Percentiles rank a stretch among this genome's conserved stretches.
phyloP scores from a whole-genome alignment of 768 basidiomycete genomes.

The Russula vinacea region DNA sequence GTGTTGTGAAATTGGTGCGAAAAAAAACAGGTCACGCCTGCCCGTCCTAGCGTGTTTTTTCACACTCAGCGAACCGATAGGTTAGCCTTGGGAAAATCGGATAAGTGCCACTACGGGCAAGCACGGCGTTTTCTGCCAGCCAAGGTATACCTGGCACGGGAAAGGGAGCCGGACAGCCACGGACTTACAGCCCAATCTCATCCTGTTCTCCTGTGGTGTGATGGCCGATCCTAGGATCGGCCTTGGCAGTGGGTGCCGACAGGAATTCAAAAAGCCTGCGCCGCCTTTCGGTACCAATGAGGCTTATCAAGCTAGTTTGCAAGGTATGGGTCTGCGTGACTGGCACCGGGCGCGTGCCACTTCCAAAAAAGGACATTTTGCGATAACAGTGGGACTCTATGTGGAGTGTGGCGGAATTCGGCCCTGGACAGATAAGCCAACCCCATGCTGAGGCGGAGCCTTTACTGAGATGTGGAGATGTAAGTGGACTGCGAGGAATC shows the following conservation, averaged over 20 bases:
- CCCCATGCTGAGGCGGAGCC: background rate
- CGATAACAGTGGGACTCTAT: conserved; percentile 5
- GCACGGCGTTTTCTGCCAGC: background rate
- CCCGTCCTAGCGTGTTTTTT: conserved; percentile 13
- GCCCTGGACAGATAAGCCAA: background rate
- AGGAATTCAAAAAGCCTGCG: background rate
- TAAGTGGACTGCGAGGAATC: too few species aligned
- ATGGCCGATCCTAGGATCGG: background rate
- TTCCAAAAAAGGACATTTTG: background rate
- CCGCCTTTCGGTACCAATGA: background rate
- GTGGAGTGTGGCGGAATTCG: background rate
- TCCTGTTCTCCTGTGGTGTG: background rate
- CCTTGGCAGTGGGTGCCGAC: background rate
- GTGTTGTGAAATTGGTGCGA: background rate
- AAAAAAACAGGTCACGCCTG: background rate
- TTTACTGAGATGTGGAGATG: background rate
- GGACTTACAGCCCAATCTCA: conserved; percentile 1
- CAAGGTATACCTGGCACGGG: background rate
- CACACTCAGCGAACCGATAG: conserved; percentile 23
- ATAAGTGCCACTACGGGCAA: background rate
- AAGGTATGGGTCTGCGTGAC: background rate
- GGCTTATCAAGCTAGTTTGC: background rate
- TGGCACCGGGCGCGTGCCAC: background rate
- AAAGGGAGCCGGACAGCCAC: conserved; percentile 2
- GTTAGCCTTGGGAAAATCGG: background rate